phyloP scores from a whole-genome alignment of 2,329 filamentous ascomycete genomes.

The Dactylellina haptotyla region DNA sequence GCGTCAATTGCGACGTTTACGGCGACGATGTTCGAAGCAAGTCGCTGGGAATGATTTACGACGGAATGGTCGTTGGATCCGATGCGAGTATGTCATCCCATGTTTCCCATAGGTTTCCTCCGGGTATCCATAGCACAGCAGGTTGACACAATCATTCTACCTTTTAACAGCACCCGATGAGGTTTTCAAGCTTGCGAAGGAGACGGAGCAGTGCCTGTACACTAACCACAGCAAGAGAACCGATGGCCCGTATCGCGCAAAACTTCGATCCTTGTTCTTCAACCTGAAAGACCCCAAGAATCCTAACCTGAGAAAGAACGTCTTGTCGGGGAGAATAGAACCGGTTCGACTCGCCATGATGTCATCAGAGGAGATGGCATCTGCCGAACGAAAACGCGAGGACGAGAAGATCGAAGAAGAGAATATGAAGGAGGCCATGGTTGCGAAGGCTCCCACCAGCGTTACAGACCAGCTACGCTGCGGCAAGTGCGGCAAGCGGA shows the following conservation, averaged over 20 bases:
- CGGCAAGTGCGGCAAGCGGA: constrained; percentile 89
- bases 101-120: background rate
- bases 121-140: background rate
- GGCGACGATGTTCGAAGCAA: constrained; percentile 81
- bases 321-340: constrained; percentile 78
- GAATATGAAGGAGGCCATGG: constrained; percentile 98
- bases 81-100: constrained; percentile 55
- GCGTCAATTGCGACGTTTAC: constrained; percentile 75
- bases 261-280: constrained; percentile 90
- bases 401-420: constrained; percentile 83
- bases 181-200: constrained; percentile 73
- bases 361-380: constrained; percentile 91
- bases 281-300: constrained; percentile 96
- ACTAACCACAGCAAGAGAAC: constrained; percentile 75
- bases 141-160: constrained; percentile 40
- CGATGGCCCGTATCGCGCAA: constrained; percentile 78
- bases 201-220: constrained; percentile 81
- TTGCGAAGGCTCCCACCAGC: constrained; percentile 88
- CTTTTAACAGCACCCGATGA: constrained; percentile 67
- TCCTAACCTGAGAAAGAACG: constrained; percentile 76
- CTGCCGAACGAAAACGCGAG: constrained; percentile 78
- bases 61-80: constrained; percentile 82
- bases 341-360: constrained; percentile 82
- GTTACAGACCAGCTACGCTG: constrained; percentile 89
- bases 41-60: constrained; percentile 91